These are phyloP conservation scores for Artemisia annua DNA, from an alignment of 129 eudicot genomes.

Conservation along the genomic window DNA sequence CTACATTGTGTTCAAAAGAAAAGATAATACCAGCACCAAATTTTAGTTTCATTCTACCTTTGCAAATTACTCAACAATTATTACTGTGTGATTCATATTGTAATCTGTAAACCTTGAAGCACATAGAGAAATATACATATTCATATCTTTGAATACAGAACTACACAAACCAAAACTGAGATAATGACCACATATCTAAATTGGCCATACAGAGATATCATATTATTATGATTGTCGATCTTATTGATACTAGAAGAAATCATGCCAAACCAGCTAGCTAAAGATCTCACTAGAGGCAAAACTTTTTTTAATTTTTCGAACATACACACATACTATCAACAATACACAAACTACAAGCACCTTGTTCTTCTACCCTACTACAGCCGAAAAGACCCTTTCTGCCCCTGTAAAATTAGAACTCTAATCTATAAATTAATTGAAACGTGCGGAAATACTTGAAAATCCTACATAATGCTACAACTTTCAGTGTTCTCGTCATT, in stretches of 20 bases:
- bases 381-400: constrained; percentile 21
- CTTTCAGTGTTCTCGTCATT: constrained; percentile 83
- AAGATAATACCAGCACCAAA: too few species aligned
- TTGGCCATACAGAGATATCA: not conserved
- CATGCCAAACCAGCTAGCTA: not conserved
- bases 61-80: too few species aligned
- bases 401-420: constrained; percentile 31
- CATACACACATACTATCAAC: constrained; percentile 31
- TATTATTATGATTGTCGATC: too few species aligned
- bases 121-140: too few species aligned
- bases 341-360: constrained; percentile 33
- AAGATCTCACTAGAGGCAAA: constrained; percentile 21
- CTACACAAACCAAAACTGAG: not conserved
- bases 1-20: too few species aligned
- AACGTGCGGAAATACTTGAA: constrained; percentile 11
- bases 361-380: constrained; percentile 30
- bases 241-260: not conserved
- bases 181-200: not conserved
- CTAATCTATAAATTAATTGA: constrained; percentile 22
- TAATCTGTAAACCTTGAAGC: too few species aligned
- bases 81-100: too few species aligned
- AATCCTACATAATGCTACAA: constrained; percentile 74
- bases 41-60: too few species aligned
- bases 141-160: not conserved
- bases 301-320: constrained; percentile 24